These are phyloP conservation scores for Suillus tomentosus DNA, from an alignment of 768 basidiomycete species.

Conservation along the genomic window DNA sequence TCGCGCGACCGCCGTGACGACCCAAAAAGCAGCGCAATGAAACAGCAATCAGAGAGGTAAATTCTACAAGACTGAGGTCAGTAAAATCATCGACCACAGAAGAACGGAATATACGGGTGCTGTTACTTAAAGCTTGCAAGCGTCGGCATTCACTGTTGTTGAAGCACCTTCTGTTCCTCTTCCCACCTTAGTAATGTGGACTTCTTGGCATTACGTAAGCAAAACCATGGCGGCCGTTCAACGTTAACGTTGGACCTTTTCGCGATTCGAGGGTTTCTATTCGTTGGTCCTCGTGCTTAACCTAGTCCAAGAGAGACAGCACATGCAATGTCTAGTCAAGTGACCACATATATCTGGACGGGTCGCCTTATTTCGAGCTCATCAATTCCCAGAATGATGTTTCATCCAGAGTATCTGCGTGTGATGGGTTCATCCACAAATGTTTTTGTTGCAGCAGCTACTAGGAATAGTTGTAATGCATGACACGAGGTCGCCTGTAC, in stretches of 20 bases:
- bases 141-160: neutral
- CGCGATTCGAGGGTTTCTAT: neutral
- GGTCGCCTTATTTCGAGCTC: neutral
- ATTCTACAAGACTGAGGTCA: neutral
- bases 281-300: neutral
- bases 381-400: neutral
- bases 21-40: neutral
- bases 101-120: conserved; percentile 9
- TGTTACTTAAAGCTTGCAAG: neutral
- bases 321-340: neutral
- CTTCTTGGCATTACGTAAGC: neutral
- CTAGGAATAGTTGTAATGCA: neutral
- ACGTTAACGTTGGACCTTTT: neutral
- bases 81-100: neutral
- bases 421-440: neutral
- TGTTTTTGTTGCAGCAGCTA: neutral
- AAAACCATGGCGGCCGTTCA: neutral
- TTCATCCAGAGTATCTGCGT: neutral
- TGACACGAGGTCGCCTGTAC: neutral
- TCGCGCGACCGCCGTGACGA: conserved; percentile 11
- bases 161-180: neutral
- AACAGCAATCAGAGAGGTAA: neutral
- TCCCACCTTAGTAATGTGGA: conserved; percentile 3
- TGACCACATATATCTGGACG: neutral
- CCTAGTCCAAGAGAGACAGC: neutral